A percentile compares a stretch with the other conserved stretches of the same genome.
phyloP scores from a whole-genome alignment of 305 asterid genomes.

The Rubia balearica region DNA sequence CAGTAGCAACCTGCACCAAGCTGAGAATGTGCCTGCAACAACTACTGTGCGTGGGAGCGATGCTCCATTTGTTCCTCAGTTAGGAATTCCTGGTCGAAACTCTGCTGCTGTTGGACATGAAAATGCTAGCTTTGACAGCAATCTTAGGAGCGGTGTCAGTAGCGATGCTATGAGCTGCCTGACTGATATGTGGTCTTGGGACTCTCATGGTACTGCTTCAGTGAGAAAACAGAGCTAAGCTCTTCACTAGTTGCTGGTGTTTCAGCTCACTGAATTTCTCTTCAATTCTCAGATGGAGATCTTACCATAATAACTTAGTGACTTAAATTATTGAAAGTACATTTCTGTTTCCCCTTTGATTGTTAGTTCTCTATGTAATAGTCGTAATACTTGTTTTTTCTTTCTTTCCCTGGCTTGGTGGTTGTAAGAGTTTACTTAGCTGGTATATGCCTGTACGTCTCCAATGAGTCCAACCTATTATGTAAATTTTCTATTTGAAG shows the following conservation, averaged over 20 bases:
- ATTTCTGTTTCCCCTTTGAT: not conserved
- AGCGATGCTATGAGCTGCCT: constrained; percentile 29
- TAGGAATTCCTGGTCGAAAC: constrained; percentile 15
- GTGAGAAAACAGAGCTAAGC: constrained; percentile 29
- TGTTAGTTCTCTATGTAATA: not conserved
- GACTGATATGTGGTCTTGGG: constrained; percentile 59
- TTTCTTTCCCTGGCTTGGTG: not conserved
- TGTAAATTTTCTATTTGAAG: not conserved
- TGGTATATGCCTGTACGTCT: not conserved
- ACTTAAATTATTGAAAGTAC: not conserved
- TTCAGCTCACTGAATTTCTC: not conserved
- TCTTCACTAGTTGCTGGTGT: not conserved
- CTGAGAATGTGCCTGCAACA: constrained; percentile 38
- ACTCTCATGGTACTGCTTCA: constrained; percentile 34
- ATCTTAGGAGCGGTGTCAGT: constrained; percentile 27
- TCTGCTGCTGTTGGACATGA: constrained; percentile 34
- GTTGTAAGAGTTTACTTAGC: not conserved
- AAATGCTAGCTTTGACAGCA: constrained; percentile 31
- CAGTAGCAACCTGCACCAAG: constrained; percentile 23
- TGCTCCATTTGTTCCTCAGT: constrained; percentile 19
- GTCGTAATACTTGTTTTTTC: not conserved
- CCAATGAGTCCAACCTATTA: not conserved
- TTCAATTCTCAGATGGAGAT: not conserved
- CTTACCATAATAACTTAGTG: not conserved
- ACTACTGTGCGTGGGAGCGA: constrained; percentile 30